Evolutionary conservation across 2,329 filamentous ascomycete genomes (phyloP), one percentile per base, ranked within the genome.

Genomic region (Fonsecaea pugnacius): DNA sequence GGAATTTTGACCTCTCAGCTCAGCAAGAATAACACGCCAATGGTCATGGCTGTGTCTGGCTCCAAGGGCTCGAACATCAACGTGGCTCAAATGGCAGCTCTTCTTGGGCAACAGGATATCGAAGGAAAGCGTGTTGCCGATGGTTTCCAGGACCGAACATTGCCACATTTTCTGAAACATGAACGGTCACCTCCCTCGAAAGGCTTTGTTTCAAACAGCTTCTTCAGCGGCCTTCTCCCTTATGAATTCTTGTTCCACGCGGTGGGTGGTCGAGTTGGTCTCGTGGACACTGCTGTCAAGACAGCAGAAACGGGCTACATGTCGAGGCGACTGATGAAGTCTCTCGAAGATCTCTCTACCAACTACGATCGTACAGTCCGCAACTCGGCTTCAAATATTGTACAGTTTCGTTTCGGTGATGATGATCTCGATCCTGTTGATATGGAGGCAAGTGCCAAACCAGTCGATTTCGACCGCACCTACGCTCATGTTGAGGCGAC

Each of bases 221-320:
- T 99, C 84, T 99, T 96, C 77, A 91, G 91, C 0, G 95, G 95
- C 1, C 82, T 99, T 0, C 85, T 89, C 1, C 94, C 95, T 1
- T 92, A 91, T 0, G 95, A 99, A 73, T 98, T 99, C 77, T 85
- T 98, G 63, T 98, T 99, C 79, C 95, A 99, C 85, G 95, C 95
- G 70, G 97, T 98, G 80, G 96, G 92, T 72, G 95, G 95, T 72
- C 91, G 95, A 87, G 95, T 98, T 86, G 95, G 95, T 87, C 82
- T 99, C 70, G 93, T 99, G 73, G 95, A 99, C 85, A 99, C 95
- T 1, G 95, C 95, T 66, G 66, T 68, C 80, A 99, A 99, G 82
- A 99, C 95, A 59, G 95, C 95, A 59, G 95, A 99, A 78, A 99
- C 95, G 10, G 95, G 95, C 69, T 99, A 99, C 79, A 99, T 99